Evolutionary conservation across 1,284 basidiomycete species (phyloP), one percentile per base, ranked within the genome.

Genomic region (Pseudozyma pruni): DNA sequence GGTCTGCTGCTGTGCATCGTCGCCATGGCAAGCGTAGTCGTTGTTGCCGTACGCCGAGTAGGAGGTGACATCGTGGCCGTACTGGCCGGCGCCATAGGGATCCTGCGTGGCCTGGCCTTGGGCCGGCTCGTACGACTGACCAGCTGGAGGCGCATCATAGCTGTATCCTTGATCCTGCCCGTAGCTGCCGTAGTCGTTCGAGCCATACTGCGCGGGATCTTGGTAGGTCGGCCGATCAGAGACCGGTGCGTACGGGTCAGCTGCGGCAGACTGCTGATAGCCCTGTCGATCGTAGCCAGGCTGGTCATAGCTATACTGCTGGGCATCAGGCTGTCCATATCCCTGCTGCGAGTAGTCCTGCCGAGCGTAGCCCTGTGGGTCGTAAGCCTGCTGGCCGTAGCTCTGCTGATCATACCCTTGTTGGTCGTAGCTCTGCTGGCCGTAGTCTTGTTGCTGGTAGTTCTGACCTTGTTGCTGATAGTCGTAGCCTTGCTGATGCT

Each of bases 321-420:
- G 57, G 25, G 29, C 54, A 25, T 29, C 27, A 11, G 27, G 27
- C 27, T 29, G 27, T 11, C 27, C 27, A 11, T 29, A 71, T 2
- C 45, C 41, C 32, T 57, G 45, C 29, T 58, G 29, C 3, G 55
- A 38, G 33, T 56, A 48, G 29, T 10, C 27, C 10, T 48, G 41
- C 33, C 59, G 60, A 13, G 45, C 51, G 19, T 66, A 62, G 31
- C 27, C 33, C 25, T 66, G 44, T 41, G 52, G 47, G 10, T 48
- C 51, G 43, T 56, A 43, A 10, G 16, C 42, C 38, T 52, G 46
- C 48, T 64, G 52, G 13, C 41, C 44, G 22, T 56, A 48, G 10
- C 19, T 32, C 16, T 57, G 49, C 34, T 58, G 50, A 25, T 33
- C 55, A 19, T 68, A 53, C 27, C 42, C 22, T 17, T 57, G 54